A percentile compares a stretch with the other conserved stretches of the same genome.
Evolutionary conservation across 768 basidiomycete species (phyloP).

Genomic region (Suillus tomentosus): DNA sequence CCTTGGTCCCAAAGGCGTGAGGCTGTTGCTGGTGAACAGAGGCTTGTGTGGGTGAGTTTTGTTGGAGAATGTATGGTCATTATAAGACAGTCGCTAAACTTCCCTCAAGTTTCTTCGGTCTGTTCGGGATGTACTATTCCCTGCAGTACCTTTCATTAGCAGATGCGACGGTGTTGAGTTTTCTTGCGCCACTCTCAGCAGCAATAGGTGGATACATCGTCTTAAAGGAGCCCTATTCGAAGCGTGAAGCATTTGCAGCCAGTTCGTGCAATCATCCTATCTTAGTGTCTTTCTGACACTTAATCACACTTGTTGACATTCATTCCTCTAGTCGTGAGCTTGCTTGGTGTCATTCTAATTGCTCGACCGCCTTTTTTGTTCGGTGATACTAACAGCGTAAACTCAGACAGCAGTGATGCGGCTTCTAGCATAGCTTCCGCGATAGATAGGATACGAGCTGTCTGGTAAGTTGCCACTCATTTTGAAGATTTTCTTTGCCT

Average conservation of each 20-base stretch:
- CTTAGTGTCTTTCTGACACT: not conserved
- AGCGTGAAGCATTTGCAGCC: conserved; percentile 57
- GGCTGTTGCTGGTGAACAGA: conserved; percentile 54
- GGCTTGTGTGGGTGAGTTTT: conserved; percentile 62
- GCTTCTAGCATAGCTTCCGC: conserved; percentile 23
- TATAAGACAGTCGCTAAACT: not conserved
- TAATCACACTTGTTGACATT: not conserved
- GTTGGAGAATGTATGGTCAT: not conserved
- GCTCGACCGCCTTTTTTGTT: conserved; percentile 80
- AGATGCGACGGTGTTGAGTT: conserved; percentile 77
- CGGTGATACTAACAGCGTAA: conserved; percentile 33
- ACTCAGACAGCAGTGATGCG: conserved; percentile 4
- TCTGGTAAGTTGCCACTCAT: conserved; percentile 41
- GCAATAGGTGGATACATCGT: conserved; percentile 63
- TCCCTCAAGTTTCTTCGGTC: conserved; percentile 62
- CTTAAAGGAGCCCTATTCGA: conserved; percentile 59
- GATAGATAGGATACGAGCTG: conserved; percentile 54
- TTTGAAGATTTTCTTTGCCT: not conserved
- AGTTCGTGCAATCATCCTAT: conserved; percentile 29
- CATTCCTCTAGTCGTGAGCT: conserved; percentile 51
- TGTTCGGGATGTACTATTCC: conserved; percentile 71
- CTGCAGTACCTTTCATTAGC: conserved; percentile 75
- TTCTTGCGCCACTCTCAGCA: conserved; percentile 68
- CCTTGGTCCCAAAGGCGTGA: conserved; percentile 69
- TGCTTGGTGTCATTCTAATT: conserved; percentile 79